Evolutionary conservation across 192 early-diverging fungal species (phyloP), one percentile per base, ranked within the genome.

Genomic region (Podila clonocystis): DNA sequence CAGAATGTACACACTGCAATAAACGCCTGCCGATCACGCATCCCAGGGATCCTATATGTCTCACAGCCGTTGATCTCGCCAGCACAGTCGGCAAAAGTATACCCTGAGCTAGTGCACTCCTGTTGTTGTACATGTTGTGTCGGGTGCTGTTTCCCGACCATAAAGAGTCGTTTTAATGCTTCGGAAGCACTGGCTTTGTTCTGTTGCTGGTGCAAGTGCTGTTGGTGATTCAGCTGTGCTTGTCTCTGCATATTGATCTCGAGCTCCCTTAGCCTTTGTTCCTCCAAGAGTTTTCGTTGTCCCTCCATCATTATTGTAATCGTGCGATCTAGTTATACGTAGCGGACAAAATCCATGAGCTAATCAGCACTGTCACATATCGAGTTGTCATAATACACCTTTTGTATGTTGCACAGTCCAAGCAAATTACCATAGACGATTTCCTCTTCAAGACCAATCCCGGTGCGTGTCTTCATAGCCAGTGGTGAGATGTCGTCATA

Each of bases 31-130:
- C 70, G 77, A 24, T 73, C 71, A 19, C 61, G 24, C 77, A 80
- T 80, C 22, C 77, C 71, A 17, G 70, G 77, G 49, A 80, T 63
- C 62, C 62, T 30, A 48, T 61, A 72, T 4, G 71, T 69, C 48
- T 80, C 77, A 59, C 77, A 80, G 2, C 71, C 77, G 38, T 68
- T 73, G 36, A 72, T 72, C 49, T 80, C 77, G 13, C 77, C 77
- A 17, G 70, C 71, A 73, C 77, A 80, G 30, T 80, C 62, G 1
- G 67, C 55, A 65, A 80, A 80, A 3, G 77, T 65, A 38, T 22
- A 9, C 17, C 1, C 29, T 24, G 41, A 55, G 38, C 45, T 41
- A 49, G 7, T 20, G 9, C 29, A 45, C 8, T 8, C 57, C 3
- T 63, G 69, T 38, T 15, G 17, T 19, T 49, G 48, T 5, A 61